Evolutionary conservation across 140 eudicot genomes (phyloP), one percentile per base, ranked within the genome.

Genomic region (Oenanthe javanica): DNA sequence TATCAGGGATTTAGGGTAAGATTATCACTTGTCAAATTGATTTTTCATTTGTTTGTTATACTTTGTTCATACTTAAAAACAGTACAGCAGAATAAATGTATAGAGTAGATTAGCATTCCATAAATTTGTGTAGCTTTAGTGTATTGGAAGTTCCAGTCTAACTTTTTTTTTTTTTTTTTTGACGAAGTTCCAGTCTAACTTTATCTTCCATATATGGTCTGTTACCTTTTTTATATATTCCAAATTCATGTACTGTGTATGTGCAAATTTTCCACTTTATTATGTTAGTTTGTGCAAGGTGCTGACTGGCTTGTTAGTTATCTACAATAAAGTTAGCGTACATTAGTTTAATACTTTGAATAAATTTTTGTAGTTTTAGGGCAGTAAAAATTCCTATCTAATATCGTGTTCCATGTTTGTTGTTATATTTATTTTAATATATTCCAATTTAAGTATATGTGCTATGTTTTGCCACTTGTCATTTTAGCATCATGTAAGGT

Each of bases 1-100:
- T 72, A 43, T 16, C 76, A 72, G 31, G 48, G 51, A 43, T 70
- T 38, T 70, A 38, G 75, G 76, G 51, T 73, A 73, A 19, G 54
- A 21, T 43, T 19, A 4, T 73, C 15, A 73, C 46, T 12, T 46
- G 54, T 73, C 77, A 43, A 19, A 3, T 18, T 19, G 31, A 2
- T 73, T 45, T n/a, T 72, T 73, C 21, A 18, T 43, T 21, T 9
- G 19, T 1, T 47, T 21, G 18, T 74, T 46, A 72, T 46, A 74
- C 52, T 38, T 71, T 40, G n/a, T 71, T 71, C 14, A 31, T 40
- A 31, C 21, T 31, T 71, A 15, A 38, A 25, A 71, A 40, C n/a
- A 31, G 50, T 71, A 16, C 0, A 25, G 3, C 6, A 11, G 27
- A 25, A n/a, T 27, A 74, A 19, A n/a, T 64, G 43, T 25, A 64